Evolutionary conservation across 257 asterid species (phyloP), one percentile per base, ranked within the genome.

Genomic region (Anisodus tanguticus): DNA sequence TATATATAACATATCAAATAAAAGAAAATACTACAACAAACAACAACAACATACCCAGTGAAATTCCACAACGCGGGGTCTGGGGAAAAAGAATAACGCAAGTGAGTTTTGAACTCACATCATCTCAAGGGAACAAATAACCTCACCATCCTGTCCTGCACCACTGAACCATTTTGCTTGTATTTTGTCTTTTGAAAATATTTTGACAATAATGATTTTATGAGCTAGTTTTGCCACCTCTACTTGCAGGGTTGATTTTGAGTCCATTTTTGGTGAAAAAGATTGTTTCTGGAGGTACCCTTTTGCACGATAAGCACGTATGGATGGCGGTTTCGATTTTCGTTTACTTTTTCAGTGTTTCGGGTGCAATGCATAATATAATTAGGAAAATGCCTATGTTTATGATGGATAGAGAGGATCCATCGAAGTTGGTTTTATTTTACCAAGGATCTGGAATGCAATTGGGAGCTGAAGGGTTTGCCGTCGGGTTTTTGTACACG

Each of bases 341-440:
- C 71, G 91, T 96, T 3, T 96, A 96, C 92, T 96, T 96, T 83
- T 94, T 96, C 85, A 96, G 99, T 57, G 99, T 96, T 64, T 92
- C 98, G 0, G 99, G 99, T 54, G 90, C 97, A 8, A 96, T 94
- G 98, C 93, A 92, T 63, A 96, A 96, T 79, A 95, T 96, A 16
- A 96, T 96, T 77, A 83, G 98, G 92, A 94, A 96, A 88, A 95
- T 93, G 98, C 98, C 99, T 1, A 90, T 96, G 95, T 92, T 93
- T 83, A 39, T 96, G 84, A 70, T 70, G 55, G 99, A 96, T 84
- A 91, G 92, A 90, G 87, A 94, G 45, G 94, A 94, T 87, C 99
- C 99, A 0, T 45, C 64, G 15, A 91, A 90, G 88, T 63, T 93
- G 82, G 91, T 94, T 8, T 96, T 91, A 93, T 94, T 94, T 81